A percentile compares a stretch with the other conserved stretches of the same genome.
Evolutionary conservation across 2,329 filamentous ascomycete genomes (phyloP).

Genomic region (Chaetomiaceae sp.): DNA sequence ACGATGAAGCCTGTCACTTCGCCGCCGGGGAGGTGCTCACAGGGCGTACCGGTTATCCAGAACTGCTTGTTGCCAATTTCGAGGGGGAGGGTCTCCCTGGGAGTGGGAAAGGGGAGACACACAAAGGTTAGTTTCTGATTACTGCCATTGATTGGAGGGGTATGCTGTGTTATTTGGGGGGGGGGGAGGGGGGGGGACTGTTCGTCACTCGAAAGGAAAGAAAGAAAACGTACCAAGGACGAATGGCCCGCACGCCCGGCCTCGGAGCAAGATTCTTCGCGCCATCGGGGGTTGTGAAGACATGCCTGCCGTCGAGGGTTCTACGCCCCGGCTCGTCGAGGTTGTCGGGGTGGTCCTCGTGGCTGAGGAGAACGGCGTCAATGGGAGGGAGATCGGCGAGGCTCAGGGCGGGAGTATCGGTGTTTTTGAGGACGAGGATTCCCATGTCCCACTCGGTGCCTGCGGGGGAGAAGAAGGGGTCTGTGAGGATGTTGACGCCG

Average conservation of each 20-base stretch:
- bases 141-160: too few relatives aligned
- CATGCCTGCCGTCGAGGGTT: conserved; percentile 41
- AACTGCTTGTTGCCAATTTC: conserved; percentile 32
- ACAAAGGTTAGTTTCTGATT: too few relatives aligned
- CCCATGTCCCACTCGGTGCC: conserved; percentile 32
- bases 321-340: conserved; percentile 42
- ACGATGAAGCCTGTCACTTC: conserved; percentile 45
- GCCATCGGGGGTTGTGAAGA: conserved; percentile 43
- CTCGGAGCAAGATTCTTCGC: conserved; percentile 39
- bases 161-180: too few relatives aligned
- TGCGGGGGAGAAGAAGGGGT: conserved; percentile 42
- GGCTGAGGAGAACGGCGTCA: conserved; percentile 45
- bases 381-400: conserved; percentile 40
- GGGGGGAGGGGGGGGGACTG: too few relatives aligned
- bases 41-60: conserved; percentile 39
- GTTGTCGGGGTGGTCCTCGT: conserved; percentile 48
- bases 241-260: conserved; percentile 37
- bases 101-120: too few relatives aligned
- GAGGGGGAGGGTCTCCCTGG: conserved; percentile 31
- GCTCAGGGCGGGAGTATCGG: conserved; percentile 32
- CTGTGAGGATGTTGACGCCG: conserved; percentile 40
- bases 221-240: conserved; percentile 28
- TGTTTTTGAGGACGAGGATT: conserved; percentile 27
- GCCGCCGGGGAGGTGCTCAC: conserved; percentile 38
- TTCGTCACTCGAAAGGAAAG: not conserved